Evolutionary conservation across 1,284 basidiomycete genomes (phyloP).

Genomic region (Cerrena zonata): DNA sequence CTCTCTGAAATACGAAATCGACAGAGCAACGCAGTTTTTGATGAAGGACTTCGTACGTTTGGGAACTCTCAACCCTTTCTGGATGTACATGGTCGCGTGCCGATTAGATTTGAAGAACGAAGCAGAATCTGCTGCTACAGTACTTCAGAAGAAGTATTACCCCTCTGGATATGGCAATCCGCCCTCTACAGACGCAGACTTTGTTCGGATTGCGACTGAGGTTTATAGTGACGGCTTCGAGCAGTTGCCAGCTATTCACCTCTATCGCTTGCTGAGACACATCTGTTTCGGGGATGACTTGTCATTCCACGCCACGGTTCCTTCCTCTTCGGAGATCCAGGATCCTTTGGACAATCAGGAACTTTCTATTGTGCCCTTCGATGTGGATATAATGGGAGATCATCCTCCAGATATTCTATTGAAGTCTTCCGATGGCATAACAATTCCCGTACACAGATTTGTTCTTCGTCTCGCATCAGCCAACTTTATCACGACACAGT

Average conservation of each 20-base stretch:
- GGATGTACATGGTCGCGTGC: constrained; percentile 31
- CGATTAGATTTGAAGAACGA: constrained; percentile 19
- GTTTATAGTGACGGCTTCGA: not conserved
- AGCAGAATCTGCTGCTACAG: constrained; percentile 2
- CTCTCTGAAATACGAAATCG: constrained; percentile 35
- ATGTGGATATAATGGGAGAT: not conserved
- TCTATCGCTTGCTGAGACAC: not conserved
- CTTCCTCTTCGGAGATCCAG: not conserved
- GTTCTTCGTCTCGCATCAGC: not conserved
- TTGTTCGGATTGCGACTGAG: not conserved
- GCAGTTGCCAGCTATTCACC: not conserved
- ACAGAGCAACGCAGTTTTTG: constrained; percentile 13
- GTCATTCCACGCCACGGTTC: not conserved
- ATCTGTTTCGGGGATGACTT: not conserved
- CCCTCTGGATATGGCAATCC: no score
- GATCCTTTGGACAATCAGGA: not conserved
- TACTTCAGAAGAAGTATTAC: not conserved
- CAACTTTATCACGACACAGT: not conserved
- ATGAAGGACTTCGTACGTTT: constrained; percentile 19
- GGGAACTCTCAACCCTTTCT: constrained; percentile 27
- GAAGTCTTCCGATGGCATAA: not conserved
- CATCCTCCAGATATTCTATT: not conserved
- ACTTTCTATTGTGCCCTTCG: not conserved
- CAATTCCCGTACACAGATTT: not conserved
- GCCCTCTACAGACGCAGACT: not conserved